phyloP scores from a whole-genome alignment of 139 green algal genomes.

The Chlorella ohadii region DNA sequence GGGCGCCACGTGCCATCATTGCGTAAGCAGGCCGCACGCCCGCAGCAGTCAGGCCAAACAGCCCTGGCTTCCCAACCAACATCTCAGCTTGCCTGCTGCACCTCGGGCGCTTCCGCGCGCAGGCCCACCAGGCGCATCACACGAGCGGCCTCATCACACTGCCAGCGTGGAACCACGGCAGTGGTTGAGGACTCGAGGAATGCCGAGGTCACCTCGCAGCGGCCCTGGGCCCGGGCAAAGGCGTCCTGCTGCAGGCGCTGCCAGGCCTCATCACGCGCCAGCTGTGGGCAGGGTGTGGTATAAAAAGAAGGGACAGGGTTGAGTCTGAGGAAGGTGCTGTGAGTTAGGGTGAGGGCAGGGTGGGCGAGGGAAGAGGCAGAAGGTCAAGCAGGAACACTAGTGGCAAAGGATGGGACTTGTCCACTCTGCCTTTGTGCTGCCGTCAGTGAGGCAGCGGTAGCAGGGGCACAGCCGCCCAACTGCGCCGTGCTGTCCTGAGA shows the following conservation, averaged over 20 bases:
- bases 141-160: neutral
- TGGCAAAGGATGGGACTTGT: too few relatives aligned
- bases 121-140: slow-evolving; percentile 33
- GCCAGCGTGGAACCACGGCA: slow-evolving; percentile 9
- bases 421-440: too few relatives aligned
- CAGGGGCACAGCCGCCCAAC: too few relatives aligned
- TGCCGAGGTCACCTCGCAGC: slow-evolving; percentile 24
- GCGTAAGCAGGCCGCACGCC: too few relatives aligned
- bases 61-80: neutral
- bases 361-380: too few relatives aligned
- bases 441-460: too few relatives aligned
- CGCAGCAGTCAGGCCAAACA: neutral
- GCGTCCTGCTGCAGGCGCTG: neutral
- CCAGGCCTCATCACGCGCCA: slow-evolving; percentile 1
- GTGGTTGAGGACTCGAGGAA: neutral
- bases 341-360: too few relatives aligned
- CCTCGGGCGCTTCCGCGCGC: neutral
- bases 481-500: neutral
- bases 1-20: too few relatives aligned
- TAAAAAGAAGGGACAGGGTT: too few relatives aligned
- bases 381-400: too few relatives aligned
- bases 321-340: too few relatives aligned
- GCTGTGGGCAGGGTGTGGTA: neutral
- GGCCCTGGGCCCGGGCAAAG: neutral
- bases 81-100: slow-evolving; percentile 1